Conservation (phyloP, 805 yeast genomes). For the Candida morakotiae region DNA sequence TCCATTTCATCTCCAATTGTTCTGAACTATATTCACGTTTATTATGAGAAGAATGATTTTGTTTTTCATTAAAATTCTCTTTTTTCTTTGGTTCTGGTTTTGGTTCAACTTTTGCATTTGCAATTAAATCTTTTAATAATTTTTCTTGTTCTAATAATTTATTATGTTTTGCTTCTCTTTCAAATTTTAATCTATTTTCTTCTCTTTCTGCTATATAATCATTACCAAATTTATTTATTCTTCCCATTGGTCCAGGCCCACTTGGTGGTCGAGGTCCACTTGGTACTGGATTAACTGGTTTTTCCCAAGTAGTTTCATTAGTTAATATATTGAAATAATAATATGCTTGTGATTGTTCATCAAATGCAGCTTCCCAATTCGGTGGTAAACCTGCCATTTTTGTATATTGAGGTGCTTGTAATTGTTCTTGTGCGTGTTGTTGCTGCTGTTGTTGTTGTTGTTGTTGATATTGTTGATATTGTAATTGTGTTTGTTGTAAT, state of each 20-base stretch:
- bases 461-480: not conserved
- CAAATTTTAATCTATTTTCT: conserved; percentile 29
- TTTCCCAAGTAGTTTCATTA: conserved; percentile 55
- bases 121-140: conserved; percentile 31
- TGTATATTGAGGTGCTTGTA: no score
- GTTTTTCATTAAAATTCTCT: conserved; percentile 8
- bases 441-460: not conserved
- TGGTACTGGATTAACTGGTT: conserved; percentile 41
- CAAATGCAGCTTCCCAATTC: conserved; percentile 64
- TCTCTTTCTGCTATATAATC: conserved; percentile 27
- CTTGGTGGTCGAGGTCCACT: conserved; percentile 22
- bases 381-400: conserved; percentile 38
- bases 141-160: conserved; percentile 33
- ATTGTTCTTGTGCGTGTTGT: no score
- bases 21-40: not conserved
- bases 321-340: conserved; percentile 54
- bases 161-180: conserved; percentile 28
- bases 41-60: conserved; percentile 4
- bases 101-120: conserved; percentile 16
- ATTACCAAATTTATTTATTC: conserved; percentile 2
- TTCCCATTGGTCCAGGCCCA: conserved; percentile 8
- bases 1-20: conserved; percentile 35
- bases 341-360: conserved; percentile 36
- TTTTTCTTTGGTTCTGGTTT: not conserved
- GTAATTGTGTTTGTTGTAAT: not conserved